These are phyloP conservation scores for Acephala macrosclerotiorum DNA, from an alignment of 2,329 filamentous ascomycete genomes.

Conservation along the genomic window DNA sequence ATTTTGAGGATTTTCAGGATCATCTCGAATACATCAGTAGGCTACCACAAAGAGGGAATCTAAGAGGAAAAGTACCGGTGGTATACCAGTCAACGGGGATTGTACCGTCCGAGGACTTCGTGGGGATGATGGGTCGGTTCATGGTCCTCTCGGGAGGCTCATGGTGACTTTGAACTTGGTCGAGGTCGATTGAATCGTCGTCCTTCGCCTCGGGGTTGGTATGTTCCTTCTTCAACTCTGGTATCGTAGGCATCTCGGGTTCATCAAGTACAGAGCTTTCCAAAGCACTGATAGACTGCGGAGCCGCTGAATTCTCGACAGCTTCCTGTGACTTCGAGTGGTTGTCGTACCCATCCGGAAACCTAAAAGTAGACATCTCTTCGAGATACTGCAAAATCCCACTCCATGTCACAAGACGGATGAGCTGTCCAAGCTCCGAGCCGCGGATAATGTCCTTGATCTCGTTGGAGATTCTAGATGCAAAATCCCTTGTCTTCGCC, in stretches of 20 bases:
- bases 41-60: too few relatives aligned
- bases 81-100: slow-evolving; percentile 21
- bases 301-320: neutral
- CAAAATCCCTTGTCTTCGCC: neutral
- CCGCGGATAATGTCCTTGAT: slow-evolving; percentile 12
- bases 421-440: slow-evolving; percentile 1
- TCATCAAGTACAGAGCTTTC: neutral
- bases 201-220: neutral
- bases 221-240: neutral
- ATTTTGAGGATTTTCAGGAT: slow-evolving; percentile 56
- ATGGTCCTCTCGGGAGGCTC: neutral
- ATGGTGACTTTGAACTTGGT: neutral
- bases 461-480: neutral
- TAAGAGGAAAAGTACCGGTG: neutral
- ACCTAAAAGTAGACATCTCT: slow-evolving; percentile 7
- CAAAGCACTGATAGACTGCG: neutral
- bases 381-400: neutral
- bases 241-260: neutral
- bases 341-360: neutral
- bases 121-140: slow-evolving; percentile 5
- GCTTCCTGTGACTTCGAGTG: slow-evolving; percentile 4
- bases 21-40: slow-evolving; percentile 10
- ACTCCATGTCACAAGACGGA: neutral
- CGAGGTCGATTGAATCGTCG: neutral
- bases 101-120: slow-evolving; percentile 12